A percentile compares a stretch with the other conserved stretches of the same genome.
phyloP scores from a whole-genome alignment of 345 rosid genomes.

The Eucalyptus melliodora region DNA sequence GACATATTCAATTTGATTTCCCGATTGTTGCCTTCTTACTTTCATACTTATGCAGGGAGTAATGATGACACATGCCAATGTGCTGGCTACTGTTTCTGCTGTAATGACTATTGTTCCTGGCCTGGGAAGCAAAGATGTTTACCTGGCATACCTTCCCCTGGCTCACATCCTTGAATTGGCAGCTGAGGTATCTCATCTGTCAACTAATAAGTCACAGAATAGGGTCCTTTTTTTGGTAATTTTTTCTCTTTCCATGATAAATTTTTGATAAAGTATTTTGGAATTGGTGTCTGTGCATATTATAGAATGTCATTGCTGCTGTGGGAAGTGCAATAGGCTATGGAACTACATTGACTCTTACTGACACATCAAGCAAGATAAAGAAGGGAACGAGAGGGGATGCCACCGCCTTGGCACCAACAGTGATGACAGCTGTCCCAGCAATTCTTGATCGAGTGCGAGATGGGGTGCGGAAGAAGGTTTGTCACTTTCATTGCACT shows the following conservation, averaged over 20 bases:
- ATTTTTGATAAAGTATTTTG: not conserved
- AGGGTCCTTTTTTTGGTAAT: not conserved
- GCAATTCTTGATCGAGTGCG: constrained; percentile 98
- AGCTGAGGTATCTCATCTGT: constrained; percentile 54
- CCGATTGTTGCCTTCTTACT: not conserved
- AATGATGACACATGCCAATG: constrained; percentile 97
- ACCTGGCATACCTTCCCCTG: constrained; percentile 85
- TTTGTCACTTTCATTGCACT: constrained; percentile 2
- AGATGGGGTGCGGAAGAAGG: constrained; percentile 97
- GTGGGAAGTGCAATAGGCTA: constrained; percentile 95
- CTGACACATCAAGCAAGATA: constrained; percentile 89
- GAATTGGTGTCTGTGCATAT: not conserved
- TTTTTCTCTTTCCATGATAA: not conserved
- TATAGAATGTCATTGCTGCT: constrained; percentile 69
- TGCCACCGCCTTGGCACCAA: constrained; percentile 68
- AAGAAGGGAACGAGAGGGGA: constrained; percentile 91
- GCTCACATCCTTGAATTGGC: constrained; percentile 97
- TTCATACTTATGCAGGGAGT: constrained; percentile 57
- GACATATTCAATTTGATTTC: not conserved
- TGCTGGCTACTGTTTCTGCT: constrained; percentile 87
- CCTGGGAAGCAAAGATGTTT: constrained; percentile 70
- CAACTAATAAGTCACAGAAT: not conserved
- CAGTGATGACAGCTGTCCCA: constrained; percentile 96
- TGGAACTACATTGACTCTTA: constrained; percentile 91
- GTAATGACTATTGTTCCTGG: constrained; percentile 89